Conservation (phyloP, 164 flowering plant species). For the Nelumbo lutea region DNA sequence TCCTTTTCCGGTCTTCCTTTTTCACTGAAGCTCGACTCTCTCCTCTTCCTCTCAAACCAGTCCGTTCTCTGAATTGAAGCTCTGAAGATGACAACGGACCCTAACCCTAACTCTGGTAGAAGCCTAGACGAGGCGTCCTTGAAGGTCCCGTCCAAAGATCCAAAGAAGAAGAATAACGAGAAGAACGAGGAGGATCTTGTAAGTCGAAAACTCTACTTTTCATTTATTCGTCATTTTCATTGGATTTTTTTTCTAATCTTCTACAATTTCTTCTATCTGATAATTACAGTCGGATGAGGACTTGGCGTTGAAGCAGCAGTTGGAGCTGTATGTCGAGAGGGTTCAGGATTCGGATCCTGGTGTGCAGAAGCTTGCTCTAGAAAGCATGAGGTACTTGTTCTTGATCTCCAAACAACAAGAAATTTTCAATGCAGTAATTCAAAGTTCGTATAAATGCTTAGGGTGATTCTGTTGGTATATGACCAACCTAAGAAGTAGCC, state of each 20-base stretch:
- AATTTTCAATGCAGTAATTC: not conserved
- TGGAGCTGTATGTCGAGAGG: constrained; percentile 92
- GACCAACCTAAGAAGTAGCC: no score
- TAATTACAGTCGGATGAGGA: constrained; percentile 86
- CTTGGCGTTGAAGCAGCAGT: constrained; percentile 86
- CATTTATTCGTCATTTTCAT: not conserved
- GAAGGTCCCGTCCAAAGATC: constrained; percentile 66
- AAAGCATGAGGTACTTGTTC: constrained; percentile 77
- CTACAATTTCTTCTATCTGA: not conserved
- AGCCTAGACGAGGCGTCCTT: constrained; percentile 32
- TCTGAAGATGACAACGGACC: constrained; percentile 35
- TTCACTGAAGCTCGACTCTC: no score
- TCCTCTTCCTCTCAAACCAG: no score
- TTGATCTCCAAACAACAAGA: not conserved
- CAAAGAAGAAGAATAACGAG: constrained; percentile 77
- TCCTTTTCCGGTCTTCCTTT: no score
- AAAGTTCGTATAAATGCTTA: not conserved
- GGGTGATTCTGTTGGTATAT: no score
- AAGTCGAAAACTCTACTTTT: constrained; percentile 15
- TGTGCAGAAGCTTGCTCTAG: constrained; percentile 80
- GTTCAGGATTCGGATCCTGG: constrained; percentile 85
- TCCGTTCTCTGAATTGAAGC: not conserved
- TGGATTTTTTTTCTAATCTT: not conserved
- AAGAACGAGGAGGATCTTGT: constrained; percentile 94
- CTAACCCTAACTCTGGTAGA: constrained; percentile 28